Conservation (phyloP, 768 basidiomycete species). For the Tulasnella sp. region DNA sequence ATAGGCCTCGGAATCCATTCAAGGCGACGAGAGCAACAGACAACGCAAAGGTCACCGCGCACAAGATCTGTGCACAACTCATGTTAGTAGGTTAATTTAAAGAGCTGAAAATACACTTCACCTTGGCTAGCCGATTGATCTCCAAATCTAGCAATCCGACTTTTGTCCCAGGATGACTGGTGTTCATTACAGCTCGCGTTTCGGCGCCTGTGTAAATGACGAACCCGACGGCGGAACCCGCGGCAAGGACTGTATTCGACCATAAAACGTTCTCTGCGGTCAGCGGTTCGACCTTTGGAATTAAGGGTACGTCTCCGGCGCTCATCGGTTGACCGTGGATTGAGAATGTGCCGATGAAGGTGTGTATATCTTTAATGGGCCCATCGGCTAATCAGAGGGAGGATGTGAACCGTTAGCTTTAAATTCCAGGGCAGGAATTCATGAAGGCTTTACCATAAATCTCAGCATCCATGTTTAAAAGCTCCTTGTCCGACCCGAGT, state of each 20-base stretch:
- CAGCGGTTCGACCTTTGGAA: constrained; percentile 62
- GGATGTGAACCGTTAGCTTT: neutral
- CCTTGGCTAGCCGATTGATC: constrained; percentile 93
- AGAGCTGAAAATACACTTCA: constrained; percentile 24
- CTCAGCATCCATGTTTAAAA: constrained; percentile 65
- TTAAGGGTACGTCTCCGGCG: constrained; percentile 34
- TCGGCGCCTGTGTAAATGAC: constrained; percentile 91
- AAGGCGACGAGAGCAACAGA: constrained; percentile 87
- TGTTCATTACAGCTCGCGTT: constrained; percentile 97
- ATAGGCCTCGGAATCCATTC: constrained; percentile 89
- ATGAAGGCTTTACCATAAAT: constrained; percentile 57
- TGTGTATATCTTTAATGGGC: constrained; percentile 93
- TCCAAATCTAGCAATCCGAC: constrained; percentile 85
- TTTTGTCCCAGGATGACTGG: constrained; percentile 92
- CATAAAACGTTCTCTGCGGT: constrained; percentile 93
- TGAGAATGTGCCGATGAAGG: constrained; percentile 88
- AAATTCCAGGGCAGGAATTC: too few relatives aligned
- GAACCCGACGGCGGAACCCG: constrained; percentile 85
- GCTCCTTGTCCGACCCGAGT: constrained; percentile 38
- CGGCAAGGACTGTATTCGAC: constrained; percentile 95
- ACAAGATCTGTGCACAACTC: constrained; percentile 57
- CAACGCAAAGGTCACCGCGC: constrained; percentile 83
- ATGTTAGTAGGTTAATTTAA: neutral
- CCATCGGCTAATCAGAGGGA: constrained; percentile 54
- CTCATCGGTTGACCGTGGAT: constrained; percentile 24